A percentile compares a stretch with the other conserved stretches of the same genome.
Evolutionary conservation across 163 green algal species (phyloP).

Genomic region (Scenedesmus sp.): DNA sequence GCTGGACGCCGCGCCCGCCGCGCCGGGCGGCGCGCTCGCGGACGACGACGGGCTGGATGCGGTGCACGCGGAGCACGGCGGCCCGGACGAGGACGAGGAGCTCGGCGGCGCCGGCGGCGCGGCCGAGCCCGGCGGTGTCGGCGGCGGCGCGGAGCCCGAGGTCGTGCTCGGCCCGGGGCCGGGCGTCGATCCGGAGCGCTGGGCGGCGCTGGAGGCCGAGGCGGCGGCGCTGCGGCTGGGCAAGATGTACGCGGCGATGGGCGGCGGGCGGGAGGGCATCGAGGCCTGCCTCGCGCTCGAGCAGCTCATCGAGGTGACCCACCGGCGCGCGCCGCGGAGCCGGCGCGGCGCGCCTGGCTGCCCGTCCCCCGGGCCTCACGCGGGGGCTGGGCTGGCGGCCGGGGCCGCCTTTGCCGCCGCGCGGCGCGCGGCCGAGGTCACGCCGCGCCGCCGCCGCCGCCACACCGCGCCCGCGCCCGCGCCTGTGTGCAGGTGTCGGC

Average conservation of each 20-base stretch:
- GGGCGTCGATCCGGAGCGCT: background rate
- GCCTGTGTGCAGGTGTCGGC: conserved; percentile 52
- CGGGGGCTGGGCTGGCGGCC: background rate
- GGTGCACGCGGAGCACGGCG: background rate
- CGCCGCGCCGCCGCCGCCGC: no score
- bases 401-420: no score
- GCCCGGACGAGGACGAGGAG: background rate
- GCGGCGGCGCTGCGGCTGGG: conserved; percentile 73
- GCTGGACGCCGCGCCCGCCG: conserved; percentile 32
- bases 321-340: no score
- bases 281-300: conserved; percentile 89
- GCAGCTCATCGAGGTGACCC: conserved; percentile 85
- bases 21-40: background rate
- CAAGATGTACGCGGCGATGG: conserved; percentile 85
- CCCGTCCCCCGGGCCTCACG: no score
- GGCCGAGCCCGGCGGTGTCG: background rate
- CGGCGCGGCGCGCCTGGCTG: no score
- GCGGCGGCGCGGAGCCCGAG: background rate
- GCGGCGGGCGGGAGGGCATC: conserved; percentile 75
- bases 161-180: background rate
- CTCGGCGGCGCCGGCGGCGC: background rate
- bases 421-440: background rate
- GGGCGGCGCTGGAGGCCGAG: conserved; percentile 47
- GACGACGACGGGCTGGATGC: background rate
- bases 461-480: background rate